These are phyloP conservation scores for Diaporthe velutina DNA, from an alignment of 2,329 filamentous ascomycete genomes.

Conservation along the genomic window DNA sequence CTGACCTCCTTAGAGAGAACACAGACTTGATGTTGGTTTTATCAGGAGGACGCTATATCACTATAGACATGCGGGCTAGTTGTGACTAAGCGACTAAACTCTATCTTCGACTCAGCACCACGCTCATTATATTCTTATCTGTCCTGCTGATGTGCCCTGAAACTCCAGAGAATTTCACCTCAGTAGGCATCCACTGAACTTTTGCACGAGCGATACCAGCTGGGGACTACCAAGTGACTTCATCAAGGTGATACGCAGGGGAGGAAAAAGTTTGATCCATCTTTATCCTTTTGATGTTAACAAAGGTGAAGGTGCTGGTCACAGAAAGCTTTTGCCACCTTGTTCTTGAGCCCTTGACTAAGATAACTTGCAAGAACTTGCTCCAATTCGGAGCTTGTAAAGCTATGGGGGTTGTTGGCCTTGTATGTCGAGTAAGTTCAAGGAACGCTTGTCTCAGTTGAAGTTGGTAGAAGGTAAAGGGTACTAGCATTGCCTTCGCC, in stretches of 20 bases:
- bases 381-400: background rate
- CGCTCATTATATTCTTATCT: background rate
- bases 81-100: background rate
- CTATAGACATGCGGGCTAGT: background rate
- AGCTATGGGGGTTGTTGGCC: too few species aligned
- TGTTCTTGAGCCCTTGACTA: background rate
- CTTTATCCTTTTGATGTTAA: background rate
- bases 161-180: background rate
- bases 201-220: background rate
- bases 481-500: background rate
- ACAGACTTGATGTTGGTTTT: too few species aligned
- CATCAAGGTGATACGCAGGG: too few species aligned
- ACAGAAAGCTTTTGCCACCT: background rate
- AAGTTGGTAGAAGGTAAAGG: background rate
- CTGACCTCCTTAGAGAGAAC: background rate
- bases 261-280: background rate
- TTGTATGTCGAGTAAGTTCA: background rate
- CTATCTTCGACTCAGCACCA: too few species aligned
- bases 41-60: background rate
- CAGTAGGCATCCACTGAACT: background rate
- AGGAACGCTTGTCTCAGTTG: background rate
- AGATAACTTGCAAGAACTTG: accelerated
- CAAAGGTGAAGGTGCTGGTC: background rate
- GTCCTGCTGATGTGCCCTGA: accelerated
- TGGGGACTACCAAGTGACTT: too few species aligned